Conservation (phyloP, 139 green algal species). For the Ettlia oleoabundans region DNA sequence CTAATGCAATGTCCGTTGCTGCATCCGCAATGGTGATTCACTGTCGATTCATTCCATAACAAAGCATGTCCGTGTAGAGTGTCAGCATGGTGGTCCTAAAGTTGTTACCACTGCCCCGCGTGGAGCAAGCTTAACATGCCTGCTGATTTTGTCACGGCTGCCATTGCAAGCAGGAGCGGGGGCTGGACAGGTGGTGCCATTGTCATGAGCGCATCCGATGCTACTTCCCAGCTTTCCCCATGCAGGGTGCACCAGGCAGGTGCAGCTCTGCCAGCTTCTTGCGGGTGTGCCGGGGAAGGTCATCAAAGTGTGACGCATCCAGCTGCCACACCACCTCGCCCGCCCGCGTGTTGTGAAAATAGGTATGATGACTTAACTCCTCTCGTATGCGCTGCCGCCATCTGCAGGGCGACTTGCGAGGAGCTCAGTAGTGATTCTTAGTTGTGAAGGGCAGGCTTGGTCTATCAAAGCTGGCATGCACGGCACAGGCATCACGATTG, state of each 20-base stretch:
- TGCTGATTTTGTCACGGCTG: no score
- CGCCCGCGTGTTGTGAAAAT: background rate
- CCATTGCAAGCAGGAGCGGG: no score
- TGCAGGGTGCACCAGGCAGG: background rate
- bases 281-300: background rate
- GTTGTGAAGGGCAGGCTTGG: background rate
- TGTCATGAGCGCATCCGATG: no score
- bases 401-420: background rate
- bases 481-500: background rate
- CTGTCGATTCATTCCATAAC: no score
- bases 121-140: no score
- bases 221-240: background rate
- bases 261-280: background rate
- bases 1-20: no score
- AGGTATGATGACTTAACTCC: constrained; percentile 24
- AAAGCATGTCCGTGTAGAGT: no score
- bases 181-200: no score
- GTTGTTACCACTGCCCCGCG: no score
- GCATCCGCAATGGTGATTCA: no score
- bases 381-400: constrained; percentile 33
- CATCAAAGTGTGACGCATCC: background rate
- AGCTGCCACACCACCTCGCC: constrained; percentile 15
- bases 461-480: background rate
- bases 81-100: no score
- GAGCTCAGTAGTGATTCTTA: background rate